Conservation (phyloP, 768 basidiomycete genomes). For the Naganishia onofrii region DNA sequence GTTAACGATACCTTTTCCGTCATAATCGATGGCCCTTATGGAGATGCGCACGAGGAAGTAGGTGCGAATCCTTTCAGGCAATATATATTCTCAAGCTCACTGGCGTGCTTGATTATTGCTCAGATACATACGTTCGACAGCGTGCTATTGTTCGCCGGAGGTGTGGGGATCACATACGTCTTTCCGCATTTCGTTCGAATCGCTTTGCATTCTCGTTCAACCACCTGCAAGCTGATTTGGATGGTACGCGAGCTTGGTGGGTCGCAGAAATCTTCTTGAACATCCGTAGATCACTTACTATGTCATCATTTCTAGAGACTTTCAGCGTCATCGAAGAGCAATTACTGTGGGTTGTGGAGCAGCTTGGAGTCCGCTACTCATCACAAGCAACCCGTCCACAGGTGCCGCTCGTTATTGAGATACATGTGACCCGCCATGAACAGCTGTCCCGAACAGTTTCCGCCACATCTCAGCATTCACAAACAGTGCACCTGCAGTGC, state of each 20-base stretch:
- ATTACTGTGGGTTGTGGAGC: not conserved
- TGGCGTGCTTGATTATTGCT: not conserved
- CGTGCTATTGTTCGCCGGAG: conserved; percentile 2
- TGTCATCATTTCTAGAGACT: not conserved
- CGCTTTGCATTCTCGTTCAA: not conserved
- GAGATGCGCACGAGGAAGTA: not conserved
- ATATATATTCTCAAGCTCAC: not conserved
- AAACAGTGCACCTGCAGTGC: no score
- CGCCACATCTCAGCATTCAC: not conserved
- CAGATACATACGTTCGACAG: conserved; percentile 5
- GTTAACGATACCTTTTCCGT: not conserved
- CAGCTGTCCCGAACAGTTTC: not conserved
- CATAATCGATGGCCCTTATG: conserved; percentile 15
- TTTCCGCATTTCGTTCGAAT: conserved; percentile 15
- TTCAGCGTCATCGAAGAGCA: conserved; percentile 11
- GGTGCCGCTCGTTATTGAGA: conserved; percentile 5
- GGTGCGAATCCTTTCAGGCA: not conserved
- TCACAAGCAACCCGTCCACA: not conserved
- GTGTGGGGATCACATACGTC: conserved; percentile 7
- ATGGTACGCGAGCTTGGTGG: conserved; percentile 17
- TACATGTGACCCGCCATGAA: not conserved
- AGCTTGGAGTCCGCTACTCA: not conserved
- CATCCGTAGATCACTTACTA: not conserved
- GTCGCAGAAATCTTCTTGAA: not conserved
- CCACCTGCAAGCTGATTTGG: conserved; percentile 17